Conservation (phyloP, 805 yeast species). For the Kuraishia molischiana region DNA sequence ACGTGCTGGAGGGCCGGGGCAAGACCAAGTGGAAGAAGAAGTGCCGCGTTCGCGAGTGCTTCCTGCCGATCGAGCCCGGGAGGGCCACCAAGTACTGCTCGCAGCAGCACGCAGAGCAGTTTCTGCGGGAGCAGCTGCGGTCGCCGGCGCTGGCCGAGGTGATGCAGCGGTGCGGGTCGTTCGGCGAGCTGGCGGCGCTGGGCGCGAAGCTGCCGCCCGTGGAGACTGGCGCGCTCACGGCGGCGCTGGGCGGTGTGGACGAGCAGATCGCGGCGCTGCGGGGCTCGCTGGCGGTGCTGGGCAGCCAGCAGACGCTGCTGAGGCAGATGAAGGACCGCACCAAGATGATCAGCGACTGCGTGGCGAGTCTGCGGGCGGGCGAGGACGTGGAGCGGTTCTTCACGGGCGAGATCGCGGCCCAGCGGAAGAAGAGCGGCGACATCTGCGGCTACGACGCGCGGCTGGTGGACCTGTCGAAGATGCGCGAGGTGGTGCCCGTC, state of each 20-base stretch:
- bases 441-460: conserved; percentile 41
- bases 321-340: conserved; percentile 24
- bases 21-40: conserved; percentile 64
- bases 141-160: conserved; percentile 7
- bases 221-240: not conserved
- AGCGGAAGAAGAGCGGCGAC: conserved; percentile 19
- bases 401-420: conserved; percentile 8
- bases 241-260: conserved; percentile 11
- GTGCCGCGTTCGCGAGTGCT: conserved; percentile 56
- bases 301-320: conserved; percentile 15
- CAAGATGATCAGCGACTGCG: conserved; percentile 26
- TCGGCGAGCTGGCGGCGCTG: conserved; percentile 14
- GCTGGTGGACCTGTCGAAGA: conserved; percentile 2
- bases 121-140: conserved; percentile 21
- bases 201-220: conserved; percentile 31
- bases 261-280: conserved; percentile 10
- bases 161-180: conserved; percentile 8
- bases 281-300: conserved; percentile 7
- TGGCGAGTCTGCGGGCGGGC: conserved; percentile 10
- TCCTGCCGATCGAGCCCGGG: conserved; percentile 31
- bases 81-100: conserved; percentile 62
- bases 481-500: not conserved
- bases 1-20: conserved; percentile 33
- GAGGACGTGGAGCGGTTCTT: conserved; percentile 1
- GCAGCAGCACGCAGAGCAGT: conserved; percentile 55